Conservation (phyloP, 768 basidiomycete species). For the Rhizopogon sp. region DNA sequence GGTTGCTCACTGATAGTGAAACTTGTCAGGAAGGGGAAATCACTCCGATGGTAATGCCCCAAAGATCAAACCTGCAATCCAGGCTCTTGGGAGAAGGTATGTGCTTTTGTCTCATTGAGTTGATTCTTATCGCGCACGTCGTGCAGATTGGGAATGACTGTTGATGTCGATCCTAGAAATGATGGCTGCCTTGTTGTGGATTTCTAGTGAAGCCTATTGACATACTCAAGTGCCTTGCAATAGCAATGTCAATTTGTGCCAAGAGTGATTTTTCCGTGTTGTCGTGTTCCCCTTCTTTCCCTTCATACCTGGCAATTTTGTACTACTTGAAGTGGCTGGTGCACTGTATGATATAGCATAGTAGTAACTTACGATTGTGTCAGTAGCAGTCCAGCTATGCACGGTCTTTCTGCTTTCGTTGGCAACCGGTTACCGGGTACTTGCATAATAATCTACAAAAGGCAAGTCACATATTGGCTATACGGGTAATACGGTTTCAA, state of each 20-base stretch:
- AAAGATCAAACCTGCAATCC: constrained; percentile 85
- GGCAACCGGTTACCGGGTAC: too few relatives aligned
- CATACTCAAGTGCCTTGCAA: too few relatives aligned
- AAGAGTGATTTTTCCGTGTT: background rate
- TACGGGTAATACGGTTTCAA: too few relatives aligned
- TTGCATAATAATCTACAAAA: too few relatives aligned
- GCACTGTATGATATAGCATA: too few relatives aligned
- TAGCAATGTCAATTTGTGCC: too few relatives aligned
- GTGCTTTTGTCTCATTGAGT: constrained; percentile 7
- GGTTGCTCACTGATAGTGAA: background rate
- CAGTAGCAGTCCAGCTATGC: too few relatives aligned
- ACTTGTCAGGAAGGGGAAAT: constrained; percentile 61
- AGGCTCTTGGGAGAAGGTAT: constrained; percentile 72
- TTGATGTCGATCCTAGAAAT: constrained; percentile 72
- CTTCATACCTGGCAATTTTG: too few relatives aligned
- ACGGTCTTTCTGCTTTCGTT: too few relatives aligned
- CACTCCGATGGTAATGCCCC: constrained; percentile 72
- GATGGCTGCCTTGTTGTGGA: constrained; percentile 73
- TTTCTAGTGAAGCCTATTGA: background rate
- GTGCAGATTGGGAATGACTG: constrained; percentile 52
- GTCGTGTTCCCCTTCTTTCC: background rate
- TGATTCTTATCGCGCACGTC: background rate
- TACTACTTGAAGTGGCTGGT: too few relatives aligned
- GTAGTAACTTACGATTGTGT: too few relatives aligned
- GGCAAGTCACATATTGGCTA: too few relatives aligned